Evolutionary conservation across 2,329 filamentous ascomycete species (phyloP), one percentile per base, ranked within the genome.

Genomic region (Penicillium sp.): DNA sequence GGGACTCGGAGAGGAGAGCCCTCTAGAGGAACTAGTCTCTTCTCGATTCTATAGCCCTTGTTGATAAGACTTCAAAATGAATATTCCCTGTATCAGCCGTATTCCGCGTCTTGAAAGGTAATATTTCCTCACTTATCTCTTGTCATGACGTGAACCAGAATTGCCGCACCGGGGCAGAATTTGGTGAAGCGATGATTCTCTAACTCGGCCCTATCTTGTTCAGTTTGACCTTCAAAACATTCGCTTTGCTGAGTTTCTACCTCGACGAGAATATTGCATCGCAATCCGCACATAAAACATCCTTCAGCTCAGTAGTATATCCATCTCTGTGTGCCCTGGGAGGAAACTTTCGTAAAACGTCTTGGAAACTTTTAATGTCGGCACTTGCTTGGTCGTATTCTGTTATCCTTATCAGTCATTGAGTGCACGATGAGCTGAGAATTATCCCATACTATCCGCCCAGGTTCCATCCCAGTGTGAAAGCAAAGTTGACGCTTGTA

Each of bases 1-100:
- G 64, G 65, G 18, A 68, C 66, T 8, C 63, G 64, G 1, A 68
- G 52, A 8, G 66, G 63, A 2, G 61, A 65, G 14, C 58, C 63
- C n/a, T 68, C 60, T 8, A 69, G 38, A 18, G 67, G 61, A 5
- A 69, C 53, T 7, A 66, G 24, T 18, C 63, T 62, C 43, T 66
- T 68, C 51, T 69, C 67, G 60, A 69, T 62, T 9, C 67, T 64
- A 49, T 68, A 69, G 8, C 67, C 67, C 54, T 66, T 68, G 9
- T 65, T 68, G 49, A 69, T 69, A 12, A 68, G 58, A 18, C 67
- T 69, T 28, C 3, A 18, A 40, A 3, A 38, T 18, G n/a, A 9
- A 6, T 35, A 47, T 21, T 4, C 4, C n/a, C 21, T 28, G 24
- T 21, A 46, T 56, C 52, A 58, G 43, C 43, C n/a, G 7, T 6